Evolutionary conservation across 2,329 filamentous ascomycete genomes (phyloP), one percentile per base, ranked within the genome.

Genomic region (Claviceps africana): DNA sequence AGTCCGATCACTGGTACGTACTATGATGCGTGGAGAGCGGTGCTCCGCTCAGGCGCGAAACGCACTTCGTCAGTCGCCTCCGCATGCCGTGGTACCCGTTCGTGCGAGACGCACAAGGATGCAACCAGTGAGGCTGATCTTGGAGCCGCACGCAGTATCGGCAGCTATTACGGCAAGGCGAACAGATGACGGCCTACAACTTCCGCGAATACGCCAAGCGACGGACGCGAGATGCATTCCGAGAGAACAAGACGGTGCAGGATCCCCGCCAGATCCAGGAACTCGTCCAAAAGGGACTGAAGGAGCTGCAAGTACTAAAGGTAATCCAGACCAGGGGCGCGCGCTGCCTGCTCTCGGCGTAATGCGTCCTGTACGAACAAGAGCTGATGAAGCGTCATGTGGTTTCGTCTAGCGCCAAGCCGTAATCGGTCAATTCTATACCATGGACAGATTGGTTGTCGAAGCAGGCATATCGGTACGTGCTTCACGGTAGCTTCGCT

Each of bases 151-250:
- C 10, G 17, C 57, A 95, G 90, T 97, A 95, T 71, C 90, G 93
- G 59, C 91, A 91, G 64, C 75, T 98, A 61, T 76, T 97, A 62
- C 86, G 90, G 61, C 86, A 93, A 68, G 83, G 88, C 56, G 77
- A 78, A 56, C 86, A 95, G 64, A 97, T 98, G 69, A 81, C 88
- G 56, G 82, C 86, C 60, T 98, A 97, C 76, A 98, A 97, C 72
- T 98, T 96, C 77, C 82, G 93, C 71, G 91, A 96, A 68, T 98
- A 98, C 70, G 90, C 93, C 51, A 86, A 83, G 70, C 84, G 93
- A 65, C 81, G 91, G 68, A 95, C 93, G 66, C 80, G 79, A 66
- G 93, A 97, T 73, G 84, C 88, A 4, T 98, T 97, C 70, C 80
- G 85, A 61, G 88, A 95, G 67, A 78, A 94, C 68, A 78, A 81